These are phyloP conservation scores for Pyrenula massariospora DNA, from an alignment of 495 filamentous ascomycete genomes.

Conservation along the genomic window DNA sequence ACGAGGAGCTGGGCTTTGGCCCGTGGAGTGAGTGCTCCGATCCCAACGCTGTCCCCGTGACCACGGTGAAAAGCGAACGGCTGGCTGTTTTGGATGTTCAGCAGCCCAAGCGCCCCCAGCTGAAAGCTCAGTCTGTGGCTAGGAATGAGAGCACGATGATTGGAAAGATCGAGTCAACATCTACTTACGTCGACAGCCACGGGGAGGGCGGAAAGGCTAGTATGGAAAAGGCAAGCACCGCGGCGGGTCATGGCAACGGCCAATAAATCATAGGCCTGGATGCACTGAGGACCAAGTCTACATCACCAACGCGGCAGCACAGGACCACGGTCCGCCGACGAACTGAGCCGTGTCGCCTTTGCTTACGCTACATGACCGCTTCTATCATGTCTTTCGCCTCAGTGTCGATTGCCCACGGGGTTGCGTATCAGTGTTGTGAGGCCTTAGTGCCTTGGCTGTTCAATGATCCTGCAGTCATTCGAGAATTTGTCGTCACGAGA, in stretches of 20 bases:
- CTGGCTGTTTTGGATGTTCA: constrained; percentile 3
- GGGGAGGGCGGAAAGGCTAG: not conserved
- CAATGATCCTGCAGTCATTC: too few relatives aligned
- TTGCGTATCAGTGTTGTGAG: not conserved
- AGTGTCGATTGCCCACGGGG: not conserved
- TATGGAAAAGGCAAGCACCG: not conserved
- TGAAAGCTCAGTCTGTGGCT: not conserved
- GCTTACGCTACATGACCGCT: not conserved
- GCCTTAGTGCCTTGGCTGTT: not conserved
- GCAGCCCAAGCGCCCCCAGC: constrained; percentile 1
- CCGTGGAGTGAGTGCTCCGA: not conserved
- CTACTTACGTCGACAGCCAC: not conserved
- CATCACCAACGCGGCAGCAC: not conserved
- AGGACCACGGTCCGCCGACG: not conserved
- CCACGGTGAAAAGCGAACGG: not conserved
- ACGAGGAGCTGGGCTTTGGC: constrained; percentile 4
- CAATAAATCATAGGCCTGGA: not conserved
- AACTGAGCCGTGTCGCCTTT: not conserved
- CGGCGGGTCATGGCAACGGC: not conserved
- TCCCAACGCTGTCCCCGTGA: not conserved
- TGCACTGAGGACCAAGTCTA: not conserved
- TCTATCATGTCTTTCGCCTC: not conserved
- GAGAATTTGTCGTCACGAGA: too few relatives aligned
- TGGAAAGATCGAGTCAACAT: not conserved
- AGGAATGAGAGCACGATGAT: not conserved